Evolutionary conservation across 192 early-diverging fungal genomes (phyloP).

Genomic region (Allomyces javanicus): DNA sequence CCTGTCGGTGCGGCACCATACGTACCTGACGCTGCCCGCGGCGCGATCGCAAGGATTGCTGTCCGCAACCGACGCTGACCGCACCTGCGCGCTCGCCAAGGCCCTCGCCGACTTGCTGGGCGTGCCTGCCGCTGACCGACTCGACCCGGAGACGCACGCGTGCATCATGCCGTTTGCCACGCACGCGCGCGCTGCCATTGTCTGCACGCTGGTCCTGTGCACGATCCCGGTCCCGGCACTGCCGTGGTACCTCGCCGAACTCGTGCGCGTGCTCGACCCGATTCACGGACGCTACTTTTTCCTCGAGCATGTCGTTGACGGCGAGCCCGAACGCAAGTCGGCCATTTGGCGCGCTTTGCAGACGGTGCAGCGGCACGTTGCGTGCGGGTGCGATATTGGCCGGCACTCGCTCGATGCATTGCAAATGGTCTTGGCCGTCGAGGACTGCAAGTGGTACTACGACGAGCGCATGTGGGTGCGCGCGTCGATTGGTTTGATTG

Average conservation of each 20-base stretch:
- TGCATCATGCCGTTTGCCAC: neutral
- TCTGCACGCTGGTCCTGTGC: neutral
- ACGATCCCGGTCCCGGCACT: neutral
- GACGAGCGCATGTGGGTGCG: neutral
- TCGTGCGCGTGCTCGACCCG: neutral
- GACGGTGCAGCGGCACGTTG: neutral
- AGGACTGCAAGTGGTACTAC: neutral
- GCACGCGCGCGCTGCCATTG: neutral
- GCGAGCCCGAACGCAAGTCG: neutral
- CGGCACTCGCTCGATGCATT: neutral
- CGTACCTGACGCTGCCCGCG: neutral
- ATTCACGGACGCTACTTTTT: neutral
- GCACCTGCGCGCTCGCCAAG: neutral
- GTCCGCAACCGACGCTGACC: neutral
- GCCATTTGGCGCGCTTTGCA: neutral
- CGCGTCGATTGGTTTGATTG: neutral
- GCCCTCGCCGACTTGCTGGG: neutral
- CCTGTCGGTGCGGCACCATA: neutral
- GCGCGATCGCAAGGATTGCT: neutral
- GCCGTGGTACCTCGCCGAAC: neutral
- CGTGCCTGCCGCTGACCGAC: neutral
- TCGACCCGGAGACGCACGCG: neutral
- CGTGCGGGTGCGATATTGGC: neutral
- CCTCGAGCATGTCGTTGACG: neutral
- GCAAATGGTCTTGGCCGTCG: neutral